A percentile compares a stretch with the other conserved stretches of the same genome.
These are phyloP conservation scores for Jacaranda mimosifolia DNA, from an alignment of 257 asterid species.

Conservation along the genomic window DNA sequence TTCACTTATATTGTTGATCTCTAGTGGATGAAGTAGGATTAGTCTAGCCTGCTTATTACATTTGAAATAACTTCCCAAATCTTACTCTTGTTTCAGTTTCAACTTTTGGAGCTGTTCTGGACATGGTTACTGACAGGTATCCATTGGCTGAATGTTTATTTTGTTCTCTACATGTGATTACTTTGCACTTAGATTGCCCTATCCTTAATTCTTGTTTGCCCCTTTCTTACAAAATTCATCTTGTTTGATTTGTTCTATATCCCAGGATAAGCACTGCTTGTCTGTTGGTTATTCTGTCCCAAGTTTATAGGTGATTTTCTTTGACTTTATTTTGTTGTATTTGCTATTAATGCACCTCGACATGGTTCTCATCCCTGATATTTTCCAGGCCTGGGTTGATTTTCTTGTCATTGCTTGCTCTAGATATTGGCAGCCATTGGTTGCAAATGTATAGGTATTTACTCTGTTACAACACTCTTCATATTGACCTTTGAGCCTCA, in stretches of 20 bases:
- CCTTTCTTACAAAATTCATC: conserved; percentile 29
- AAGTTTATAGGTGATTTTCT: conserved; percentile 83
- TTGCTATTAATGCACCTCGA: conserved; percentile 2
- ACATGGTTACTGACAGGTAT: conserved; percentile 99
- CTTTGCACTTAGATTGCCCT: conserved; percentile 13
- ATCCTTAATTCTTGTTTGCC: conserved; percentile 24
- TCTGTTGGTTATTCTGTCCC: conserved; percentile 92
- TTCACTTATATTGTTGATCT: conserved; percentile 23
- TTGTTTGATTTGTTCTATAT: conserved; percentile 35
- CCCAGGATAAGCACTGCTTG: conserved; percentile 97
- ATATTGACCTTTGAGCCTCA: conserved; percentile 14
- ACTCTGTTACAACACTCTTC: conserved; percentile 4
- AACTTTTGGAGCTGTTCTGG: conserved; percentile 96
- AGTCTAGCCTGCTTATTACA: conserved; percentile 29
- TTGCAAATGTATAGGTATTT: conserved; percentile 96
- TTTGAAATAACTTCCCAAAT: conserved; percentile 28
- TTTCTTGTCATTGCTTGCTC: conserved; percentile 87
- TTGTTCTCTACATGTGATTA: background rate
- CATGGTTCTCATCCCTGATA: conserved; percentile 32
- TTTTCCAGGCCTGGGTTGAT: conserved; percentile 82
- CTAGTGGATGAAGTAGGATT: conserved; percentile 31
- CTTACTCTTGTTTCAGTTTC: conserved; percentile 70
- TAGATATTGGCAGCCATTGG: conserved; percentile 98
- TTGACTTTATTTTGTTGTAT: conserved; percentile 9
- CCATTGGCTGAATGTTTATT: conserved; percentile 5